These are phyloP conservation scores for Alternaria ethzedia DNA, from an alignment of 2,329 filamentous ascomycete genomes.

Conservation along the genomic window DNA sequence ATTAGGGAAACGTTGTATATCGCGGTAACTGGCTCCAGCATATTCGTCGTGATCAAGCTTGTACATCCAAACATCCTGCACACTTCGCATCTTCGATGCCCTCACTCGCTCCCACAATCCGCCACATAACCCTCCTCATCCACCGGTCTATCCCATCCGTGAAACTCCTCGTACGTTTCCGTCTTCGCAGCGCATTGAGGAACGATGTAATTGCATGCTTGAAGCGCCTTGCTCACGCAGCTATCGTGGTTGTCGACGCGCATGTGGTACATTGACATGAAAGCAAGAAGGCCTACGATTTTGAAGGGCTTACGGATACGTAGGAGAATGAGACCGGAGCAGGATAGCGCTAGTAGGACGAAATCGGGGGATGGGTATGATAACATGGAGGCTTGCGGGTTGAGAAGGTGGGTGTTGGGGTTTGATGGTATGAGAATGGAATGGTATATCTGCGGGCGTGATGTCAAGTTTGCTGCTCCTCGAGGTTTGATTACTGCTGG, in stretches of 20 bases:
- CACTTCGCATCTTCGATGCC: no score
- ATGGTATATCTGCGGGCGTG: not conserved
- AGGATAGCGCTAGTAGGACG: not conserved
- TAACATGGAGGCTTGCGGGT: not conserved
- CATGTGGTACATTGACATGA: not conserved
- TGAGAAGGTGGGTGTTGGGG: not conserved
- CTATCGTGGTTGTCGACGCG: not conserved
- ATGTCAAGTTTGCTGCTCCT: not conserved
- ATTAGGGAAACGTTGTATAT: no score
- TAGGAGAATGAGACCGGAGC: not conserved
- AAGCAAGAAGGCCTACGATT: not conserved
- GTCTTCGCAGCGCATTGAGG: not conserved
- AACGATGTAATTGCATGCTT: not conserved
- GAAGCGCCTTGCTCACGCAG: not conserved
- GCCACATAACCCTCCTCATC: not conserved
- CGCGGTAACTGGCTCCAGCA: no score
- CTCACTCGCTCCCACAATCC: no score
- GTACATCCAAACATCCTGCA: no score
- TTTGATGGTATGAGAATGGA: not conserved
- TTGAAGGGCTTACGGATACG: not conserved
- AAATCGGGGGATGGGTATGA: not conserved
- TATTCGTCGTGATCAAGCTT: no score
- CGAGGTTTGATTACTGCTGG: no score
- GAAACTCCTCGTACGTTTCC: not conserved
- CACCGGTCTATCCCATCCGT: not conserved